Conservation (phyloP, 306 rosid species). For the Pueraria montana region DNA sequence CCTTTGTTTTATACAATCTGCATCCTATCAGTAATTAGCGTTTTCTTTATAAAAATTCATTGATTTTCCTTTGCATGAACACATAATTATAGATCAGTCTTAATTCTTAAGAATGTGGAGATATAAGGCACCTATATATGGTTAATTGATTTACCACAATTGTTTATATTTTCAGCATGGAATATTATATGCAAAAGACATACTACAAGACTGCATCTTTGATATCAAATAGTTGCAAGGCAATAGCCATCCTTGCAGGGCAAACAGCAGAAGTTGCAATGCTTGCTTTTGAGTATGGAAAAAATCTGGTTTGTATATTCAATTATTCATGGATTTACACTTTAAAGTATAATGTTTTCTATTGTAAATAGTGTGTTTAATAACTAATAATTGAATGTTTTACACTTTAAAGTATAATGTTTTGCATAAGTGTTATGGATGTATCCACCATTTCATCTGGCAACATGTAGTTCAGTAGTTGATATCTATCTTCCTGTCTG, state of each 20-base stretch:
- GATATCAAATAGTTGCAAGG: slow-evolving; percentile 96
- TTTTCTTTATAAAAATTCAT: neutral
- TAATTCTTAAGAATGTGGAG: slow-evolving; percentile 20
- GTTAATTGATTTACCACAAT: slow-evolving; percentile 36
- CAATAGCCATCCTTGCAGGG: slow-evolving; percentile 95
- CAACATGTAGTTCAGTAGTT: slow-evolving; percentile 1
- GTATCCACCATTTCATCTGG: slow-evolving; percentile 24
- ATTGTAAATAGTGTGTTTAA: slow-evolving; percentile 18
- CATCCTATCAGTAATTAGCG: neutral
- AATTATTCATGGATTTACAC: slow-evolving; percentile 31
- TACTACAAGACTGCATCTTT: slow-evolving; percentile 96
- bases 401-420: too few species aligned
- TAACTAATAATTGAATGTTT: slow-evolving; percentile 24
- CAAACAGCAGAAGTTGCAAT: slow-evolving; percentile 89
- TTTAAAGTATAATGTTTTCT: slow-evolving; percentile 12
- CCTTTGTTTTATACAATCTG: slow-evolving; percentile 10
- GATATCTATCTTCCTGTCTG: slow-evolving; percentile 27
- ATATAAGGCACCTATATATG: neutral
- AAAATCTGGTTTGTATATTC: slow-evolving; percentile 85
- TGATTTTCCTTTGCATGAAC: slow-evolving; percentile 6
- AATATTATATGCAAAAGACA: slow-evolving; percentile 88
- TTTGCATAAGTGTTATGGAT: slow-evolving; percentile 30
- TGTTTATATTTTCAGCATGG: slow-evolving; percentile 82
- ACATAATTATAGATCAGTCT: slow-evolving; percentile 7
- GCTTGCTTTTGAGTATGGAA: slow-evolving; percentile 91